Base-by-base conservation (phyloP, 2,329 filamentous ascomycete genomes). In the Pestalotiopsis sp. region DNA sequence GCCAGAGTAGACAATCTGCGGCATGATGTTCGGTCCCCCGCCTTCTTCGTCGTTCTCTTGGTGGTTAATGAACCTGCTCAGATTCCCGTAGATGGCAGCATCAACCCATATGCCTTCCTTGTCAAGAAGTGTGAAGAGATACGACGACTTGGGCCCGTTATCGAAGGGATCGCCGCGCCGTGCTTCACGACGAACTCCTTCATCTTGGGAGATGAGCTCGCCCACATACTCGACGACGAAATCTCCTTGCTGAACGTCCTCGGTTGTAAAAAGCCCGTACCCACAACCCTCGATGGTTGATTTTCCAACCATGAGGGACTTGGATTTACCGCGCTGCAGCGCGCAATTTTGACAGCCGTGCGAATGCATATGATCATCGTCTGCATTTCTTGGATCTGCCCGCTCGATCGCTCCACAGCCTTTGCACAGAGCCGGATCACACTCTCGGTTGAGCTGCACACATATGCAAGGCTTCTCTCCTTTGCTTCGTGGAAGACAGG, bases 61-160 rank as follows among this genome's bases (percentile, higher is more conserved):
- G 74, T 95, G 92, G 78, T 97, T 96, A 78, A 96, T 93, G 79
- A 94, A 96, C 3, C 93, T 89, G 61, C 92, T 91, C 71, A 95
- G 90, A 77, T 95, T 96, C 64, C 93, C 93, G 71, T 92, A 92
- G 57, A 90, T 89, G 23, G 91, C 92, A 6, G 90, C 91, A 76
- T 96, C 93, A 20, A 96, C 87, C 88, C 87, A 90, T 49, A 88
- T 88, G 57, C 87, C 87, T 71, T 89, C 87, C 23, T 86, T 82
- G 68, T 90, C 87, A 17, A 90, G 79, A 2, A 90, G 79, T 0
- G 87, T 89, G 68, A 90, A 90, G 39, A 89, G 82, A 68, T 90
- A 93, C n/a, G 89, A 91, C 4, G 89, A 86, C 72, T 88, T 87
- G 25, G 87, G 86, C 67, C 87, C 85, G 71, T 90, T 87, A 67